These are phyloP conservation scores for Gloeostereum incarnatum DNA, from an alignment of 768 basidiomycete species.

Conservation along the genomic window DNA sequence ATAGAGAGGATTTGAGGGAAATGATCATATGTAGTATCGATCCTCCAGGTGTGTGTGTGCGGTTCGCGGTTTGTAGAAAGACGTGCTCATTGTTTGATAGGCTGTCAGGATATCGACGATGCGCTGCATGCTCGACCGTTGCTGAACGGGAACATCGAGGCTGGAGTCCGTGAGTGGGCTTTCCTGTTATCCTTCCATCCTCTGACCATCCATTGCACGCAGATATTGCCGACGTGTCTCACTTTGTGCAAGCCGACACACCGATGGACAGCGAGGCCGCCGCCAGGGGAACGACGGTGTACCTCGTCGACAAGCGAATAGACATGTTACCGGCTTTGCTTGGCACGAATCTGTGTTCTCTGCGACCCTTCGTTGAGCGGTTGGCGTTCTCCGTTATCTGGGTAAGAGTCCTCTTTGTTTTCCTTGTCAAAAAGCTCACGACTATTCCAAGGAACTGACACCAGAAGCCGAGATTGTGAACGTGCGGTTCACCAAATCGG, in stretches of 20 bases:
- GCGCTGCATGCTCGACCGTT: constrained; percentile 84
- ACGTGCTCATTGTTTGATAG: constrained; percentile 24
- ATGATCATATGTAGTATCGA: constrained; percentile 94
- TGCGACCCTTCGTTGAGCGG: constrained; percentile 87
- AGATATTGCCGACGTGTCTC: constrained; percentile 99
- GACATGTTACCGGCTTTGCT: constrained; percentile 95
- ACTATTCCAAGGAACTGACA: constrained; percentile 83
- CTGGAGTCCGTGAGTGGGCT: constrained; percentile 84
- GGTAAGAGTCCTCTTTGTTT: constrained; percentile 36
- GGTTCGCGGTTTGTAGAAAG: background rate
- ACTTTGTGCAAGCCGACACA: constrained; percentile 89
- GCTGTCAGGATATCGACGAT: constrained; percentile 97
- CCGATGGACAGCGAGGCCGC: constrained; percentile 96
- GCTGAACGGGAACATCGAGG: constrained; percentile 92
- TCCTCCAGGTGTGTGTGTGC: constrained; percentile 60
- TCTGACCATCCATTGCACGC: background rate
- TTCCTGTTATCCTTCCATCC: background rate
- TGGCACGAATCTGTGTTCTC: constrained; percentile 92
- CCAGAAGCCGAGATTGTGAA: constrained; percentile 84
- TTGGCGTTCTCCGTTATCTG: constrained; percentile 94
- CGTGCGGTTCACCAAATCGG: constrained; percentile 89
- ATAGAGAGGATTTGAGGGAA: constrained; percentile 80
- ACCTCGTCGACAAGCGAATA: constrained; percentile 96
- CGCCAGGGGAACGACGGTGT: constrained; percentile 94
- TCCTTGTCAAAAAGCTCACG: too few species aligned